Evolutionary conservation across 2,329 filamentous ascomycete genomes (phyloP), one percentile per base, ranked within the genome.

Genomic region (Trichophyton equinum): DNA sequence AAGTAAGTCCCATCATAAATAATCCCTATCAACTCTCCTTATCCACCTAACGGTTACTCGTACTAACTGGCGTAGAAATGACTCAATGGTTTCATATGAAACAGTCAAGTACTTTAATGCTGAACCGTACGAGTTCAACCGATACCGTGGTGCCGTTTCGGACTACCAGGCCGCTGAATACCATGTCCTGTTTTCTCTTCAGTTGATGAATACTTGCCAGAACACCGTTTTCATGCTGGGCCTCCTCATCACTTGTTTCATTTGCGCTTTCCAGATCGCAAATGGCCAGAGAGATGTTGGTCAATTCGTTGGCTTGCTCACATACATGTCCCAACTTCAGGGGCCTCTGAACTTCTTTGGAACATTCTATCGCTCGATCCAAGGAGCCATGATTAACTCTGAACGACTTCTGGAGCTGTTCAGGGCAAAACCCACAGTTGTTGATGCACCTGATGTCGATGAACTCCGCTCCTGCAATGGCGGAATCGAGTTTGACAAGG

Each of bases 61-160:
- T 58, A 30, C 30, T 62, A 61, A 44, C 56, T n/a, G 15, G n/a
- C 46, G 11, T 64, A 82, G 80, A 76, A 97, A 96, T 71, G 94
- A 99, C 73, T 97, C 94, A 0, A 94, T 99, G 78, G 91, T 94
- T 64, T 95, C 91, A n/a, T 99, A 97, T 73, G 94, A 99, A 76
- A 92, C 88, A 1, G 89, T 92, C 71, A 94, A 92, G 71, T 92
- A 92, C 69, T 94, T 94, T 79, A 92, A 92, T 67, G 88, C 88
- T 6, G 89, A 92, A 69, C 78, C 82, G 1, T 91, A 88, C 69
- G 89, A 94, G 69, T 91, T 90, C 66, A 77, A 80, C 57, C 82
- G 89, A 25, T 92, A 91, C 69, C 81, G 85, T 55, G 75, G 80
- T 51, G 87, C 88, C 27, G 88, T 94, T 60, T 77, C 77, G 53